phyloP scores from a whole-genome alignment of 2,329 filamentous ascomycete species.

The Trichoderma sp. region DNA sequence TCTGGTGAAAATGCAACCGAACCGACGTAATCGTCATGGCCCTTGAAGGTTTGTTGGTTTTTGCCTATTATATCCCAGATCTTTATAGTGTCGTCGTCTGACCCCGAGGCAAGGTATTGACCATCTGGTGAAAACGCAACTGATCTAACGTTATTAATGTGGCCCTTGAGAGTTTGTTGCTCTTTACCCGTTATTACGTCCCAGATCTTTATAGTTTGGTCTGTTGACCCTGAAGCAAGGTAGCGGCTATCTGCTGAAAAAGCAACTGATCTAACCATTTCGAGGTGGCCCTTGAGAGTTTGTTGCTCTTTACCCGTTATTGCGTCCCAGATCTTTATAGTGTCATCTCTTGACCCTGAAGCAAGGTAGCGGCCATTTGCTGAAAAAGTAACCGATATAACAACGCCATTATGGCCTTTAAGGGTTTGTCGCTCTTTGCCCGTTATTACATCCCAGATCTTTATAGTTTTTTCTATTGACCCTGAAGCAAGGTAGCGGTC shows the following conservation, averaged over 20 bases:
- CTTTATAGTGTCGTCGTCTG: fast-evolving
- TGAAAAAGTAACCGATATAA: too few relatives aligned
- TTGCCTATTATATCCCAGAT: not conserved
- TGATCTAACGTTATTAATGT: too few relatives aligned
- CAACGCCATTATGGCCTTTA: fast-evolving
- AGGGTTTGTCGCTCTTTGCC: too few relatives aligned
- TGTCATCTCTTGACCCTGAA: too few relatives aligned
- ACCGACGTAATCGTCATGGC: too few relatives aligned
- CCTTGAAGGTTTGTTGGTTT: not conserved
- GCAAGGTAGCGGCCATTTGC: too few relatives aligned
- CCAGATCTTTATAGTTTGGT: not conserved
- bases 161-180: not conserved
- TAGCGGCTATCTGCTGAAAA: not conserved
- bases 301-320: too few relatives aligned
- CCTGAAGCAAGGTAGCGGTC: too few relatives aligned
- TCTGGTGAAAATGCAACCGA: not conserved
- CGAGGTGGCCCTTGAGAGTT: too few relatives aligned
- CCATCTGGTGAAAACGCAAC: not conserved
- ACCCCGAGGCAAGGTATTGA: not conserved
- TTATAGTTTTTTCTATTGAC: fast-evolving
- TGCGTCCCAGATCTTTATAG: too few relatives aligned
- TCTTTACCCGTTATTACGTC: not conserved
- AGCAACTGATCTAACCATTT: not conserved
- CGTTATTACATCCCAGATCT: too few relatives aligned
- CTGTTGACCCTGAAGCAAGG: not conserved